These are phyloP conservation scores for Gremmenia infestans DNA, from an alignment of 2,329 filamentous ascomycete species.

Conservation along the genomic window DNA sequence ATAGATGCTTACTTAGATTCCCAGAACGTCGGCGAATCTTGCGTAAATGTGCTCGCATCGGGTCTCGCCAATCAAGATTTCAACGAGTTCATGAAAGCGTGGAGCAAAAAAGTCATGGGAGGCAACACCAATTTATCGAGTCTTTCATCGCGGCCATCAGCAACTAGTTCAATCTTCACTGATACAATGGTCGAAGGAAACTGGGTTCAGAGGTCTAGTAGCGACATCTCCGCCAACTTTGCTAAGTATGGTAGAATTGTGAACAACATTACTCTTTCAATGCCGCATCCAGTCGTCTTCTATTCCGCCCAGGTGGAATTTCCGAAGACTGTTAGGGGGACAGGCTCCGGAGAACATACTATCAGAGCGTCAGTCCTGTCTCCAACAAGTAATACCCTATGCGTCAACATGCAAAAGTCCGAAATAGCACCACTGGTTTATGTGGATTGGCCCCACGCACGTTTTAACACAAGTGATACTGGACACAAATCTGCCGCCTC, in stretches of 20 bases:
- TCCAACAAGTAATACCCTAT: conserved; percentile 8
- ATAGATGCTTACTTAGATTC: conserved; percentile 2
- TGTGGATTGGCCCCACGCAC: conserved; percentile 6
- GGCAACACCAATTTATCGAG: background rate
- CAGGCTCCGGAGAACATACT: conserved; percentile 8
- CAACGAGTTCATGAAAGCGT: conserved; percentile 8
- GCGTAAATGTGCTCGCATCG: conserved; percentile 5
- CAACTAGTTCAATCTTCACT: conserved; percentile 6
- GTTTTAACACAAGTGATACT: background rate
- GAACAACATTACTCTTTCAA: conserved; percentile 11
- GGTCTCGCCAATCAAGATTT: conserved; percentile 6
- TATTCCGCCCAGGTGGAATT: conserved; percentile 1
- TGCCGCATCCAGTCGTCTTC: conserved; percentile 10
- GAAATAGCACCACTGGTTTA: conserved; percentile 9
- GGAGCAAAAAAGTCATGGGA: background rate
- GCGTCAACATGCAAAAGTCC: conserved; percentile 7
- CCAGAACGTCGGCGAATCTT: conserved; percentile 6
- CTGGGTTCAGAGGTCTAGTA: conserved; percentile 2
- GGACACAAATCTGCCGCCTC: background rate
- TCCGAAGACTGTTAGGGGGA: background rate
- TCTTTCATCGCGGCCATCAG: background rate
- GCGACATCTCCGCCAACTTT: conserved; percentile 3
- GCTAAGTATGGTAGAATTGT: conserved; percentile 4
- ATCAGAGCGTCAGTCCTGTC: conserved; percentile 8
- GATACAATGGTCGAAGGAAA: background rate